Base-by-base conservation (phyloP, 768 basidiomycete species). In the Multifurca ochricompacta region DNA sequence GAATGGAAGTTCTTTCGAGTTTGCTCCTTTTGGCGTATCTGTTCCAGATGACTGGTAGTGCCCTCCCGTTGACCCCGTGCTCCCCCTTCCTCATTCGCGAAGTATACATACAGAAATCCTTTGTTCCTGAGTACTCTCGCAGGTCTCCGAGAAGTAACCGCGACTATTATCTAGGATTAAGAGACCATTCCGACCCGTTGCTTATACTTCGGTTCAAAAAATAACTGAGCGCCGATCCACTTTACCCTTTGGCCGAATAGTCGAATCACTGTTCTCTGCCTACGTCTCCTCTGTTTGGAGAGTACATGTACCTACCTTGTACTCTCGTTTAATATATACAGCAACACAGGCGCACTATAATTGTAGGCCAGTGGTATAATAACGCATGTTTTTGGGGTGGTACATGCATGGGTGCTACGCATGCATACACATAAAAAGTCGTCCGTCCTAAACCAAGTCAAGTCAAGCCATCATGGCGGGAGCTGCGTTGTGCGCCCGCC, bases 11-110 rank as follows among this genome's bases (percentile, higher is more conserved):
- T 56, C 48, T 3, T 34, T 21, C 34, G 11, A 43, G 36, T 13
- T 52, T 57, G 32, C 56, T 52, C 56, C 56, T 52, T 57, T 42
- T 46, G 45, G 50, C 13, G 5, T 6, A 4, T 16, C 5, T 21
- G 50, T 10, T 8, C 56, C 56, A 47, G n/a, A 25, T 14, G 28
- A 32, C 11, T 25, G 56, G 56, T 28, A 9, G 37, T 23, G 34
- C 39, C 32, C 3, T n/a, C 39, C 51, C 35, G n/a, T 18, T 37
- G 43, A 21, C 35, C 51, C 51, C 51, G 43, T 53, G 51, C 41
- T 25, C 42, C 19, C 32, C 27, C 34, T 37, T 21, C 25, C 16
- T 30, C 34, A 27, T 44, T 44, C 32, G 39, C 51, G 18, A 36
- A 34, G 41, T 11, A 18, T 41, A 31, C 42, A 7, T 28, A 25